Conservation (phyloP, 164 flowering plant species). For the Malania oleifera region DNA sequence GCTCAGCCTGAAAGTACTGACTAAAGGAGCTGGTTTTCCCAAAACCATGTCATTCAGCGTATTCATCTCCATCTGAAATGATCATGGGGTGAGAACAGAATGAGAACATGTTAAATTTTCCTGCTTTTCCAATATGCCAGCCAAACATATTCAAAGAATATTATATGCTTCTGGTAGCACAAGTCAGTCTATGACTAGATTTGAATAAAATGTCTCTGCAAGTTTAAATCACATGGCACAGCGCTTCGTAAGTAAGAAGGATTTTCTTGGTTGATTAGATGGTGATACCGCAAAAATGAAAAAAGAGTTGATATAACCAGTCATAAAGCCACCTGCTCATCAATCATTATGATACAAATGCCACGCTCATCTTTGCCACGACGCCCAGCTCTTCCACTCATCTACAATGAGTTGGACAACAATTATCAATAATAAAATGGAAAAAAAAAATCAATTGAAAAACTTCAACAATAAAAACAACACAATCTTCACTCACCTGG, state of each 20-base stretch:
- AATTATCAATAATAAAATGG: not conserved
- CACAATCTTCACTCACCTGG: conserved; percentile 60
- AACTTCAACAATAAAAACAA: not conserved
- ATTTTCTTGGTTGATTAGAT: too few species aligned
- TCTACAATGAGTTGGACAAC: conserved; percentile 30
- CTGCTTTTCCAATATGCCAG: not conserved
- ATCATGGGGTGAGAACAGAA: not conserved
- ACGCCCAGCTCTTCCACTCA: conserved; percentile 99
- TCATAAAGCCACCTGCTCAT: conserved; percentile 65
- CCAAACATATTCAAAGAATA: too few species aligned
- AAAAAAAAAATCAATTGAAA: conserved; percentile 1
- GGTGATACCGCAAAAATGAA: too few species aligned
- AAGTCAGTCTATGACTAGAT: too few species aligned
- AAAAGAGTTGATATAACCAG: not conserved
- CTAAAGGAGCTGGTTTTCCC: conserved; percentile 95
- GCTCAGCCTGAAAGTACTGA: conserved; percentile 95
- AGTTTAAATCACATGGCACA: too few species aligned
- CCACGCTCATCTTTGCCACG: conserved; percentile 99
- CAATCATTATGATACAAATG: conserved; percentile 96
- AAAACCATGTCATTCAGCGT: conserved; percentile 87
- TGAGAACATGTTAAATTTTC: too few species aligned
- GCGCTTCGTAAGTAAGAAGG: too few species aligned
- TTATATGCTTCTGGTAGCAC: too few species aligned
- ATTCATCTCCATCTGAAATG: conserved; percentile 87
- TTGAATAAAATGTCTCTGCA: too few species aligned